These are phyloP conservation scores for Barnettozyma botsteinii DNA, from an alignment of 805 yeast species.

Conservation along the genomic window DNA sequence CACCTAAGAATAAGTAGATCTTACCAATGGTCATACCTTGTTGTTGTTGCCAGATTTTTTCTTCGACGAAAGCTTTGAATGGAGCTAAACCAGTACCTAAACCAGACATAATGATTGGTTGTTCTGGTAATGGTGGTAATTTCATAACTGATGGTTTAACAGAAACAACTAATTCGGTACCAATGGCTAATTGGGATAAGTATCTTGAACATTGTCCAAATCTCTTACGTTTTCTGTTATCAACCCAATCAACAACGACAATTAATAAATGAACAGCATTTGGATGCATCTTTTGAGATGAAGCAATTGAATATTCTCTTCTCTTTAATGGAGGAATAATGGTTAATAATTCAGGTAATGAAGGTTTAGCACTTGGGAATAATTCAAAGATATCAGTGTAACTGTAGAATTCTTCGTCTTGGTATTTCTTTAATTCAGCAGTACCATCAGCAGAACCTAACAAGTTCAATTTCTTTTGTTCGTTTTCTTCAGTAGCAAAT, in stretches of 20 bases:
- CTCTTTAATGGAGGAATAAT: constrained; percentile 85
- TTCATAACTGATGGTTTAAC: constrained; percentile 98
- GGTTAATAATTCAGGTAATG: constrained; percentile 59
- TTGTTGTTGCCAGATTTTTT: constrained; percentile 85
- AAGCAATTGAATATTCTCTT: constrained; percentile 96
- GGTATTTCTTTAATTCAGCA: constrained; percentile 72
- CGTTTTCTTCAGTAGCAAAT: constrained; percentile 63
- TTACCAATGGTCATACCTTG: constrained; percentile 90
- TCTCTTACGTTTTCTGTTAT: constrained; percentile 76
- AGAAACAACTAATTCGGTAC: constrained; percentile 84
- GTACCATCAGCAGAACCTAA: constrained; percentile 80
- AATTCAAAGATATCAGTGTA: constrained; percentile 77
- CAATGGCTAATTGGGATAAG: constrained; percentile 70
- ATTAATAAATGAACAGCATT: constrained; percentile 85
- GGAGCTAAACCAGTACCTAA: constrained; percentile 98
- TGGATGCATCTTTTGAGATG: constrained; percentile 89
- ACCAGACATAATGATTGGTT: constrained; percentile 95
- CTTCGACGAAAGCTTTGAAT: constrained; percentile 95
- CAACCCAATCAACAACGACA: constrained; percentile 96
- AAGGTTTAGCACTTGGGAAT: constrained; percentile 78
- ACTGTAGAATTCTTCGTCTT: constrained; percentile 76
- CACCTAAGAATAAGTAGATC: constrained; percentile 81
- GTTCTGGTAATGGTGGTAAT: constrained; percentile 78
- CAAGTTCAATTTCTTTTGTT: constrained; percentile 54
- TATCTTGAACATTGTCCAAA: constrained; percentile 94